phyloP scores from a whole-genome alignment of 176 grass and related monocot genomes.

The Oropetium thomaeum region DNA sequence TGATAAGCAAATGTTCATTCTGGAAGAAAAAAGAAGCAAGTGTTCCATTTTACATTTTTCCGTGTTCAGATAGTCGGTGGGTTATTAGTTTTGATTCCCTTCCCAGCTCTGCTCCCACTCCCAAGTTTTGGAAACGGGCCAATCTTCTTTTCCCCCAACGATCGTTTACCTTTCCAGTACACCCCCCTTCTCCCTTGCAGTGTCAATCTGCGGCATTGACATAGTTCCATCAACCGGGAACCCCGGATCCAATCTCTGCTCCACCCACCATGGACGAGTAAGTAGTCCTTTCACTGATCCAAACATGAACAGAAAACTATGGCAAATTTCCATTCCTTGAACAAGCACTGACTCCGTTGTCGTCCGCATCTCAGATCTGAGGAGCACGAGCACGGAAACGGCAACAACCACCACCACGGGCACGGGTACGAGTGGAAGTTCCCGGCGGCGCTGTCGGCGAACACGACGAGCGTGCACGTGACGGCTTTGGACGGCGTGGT shows the following conservation, averaged over 20 bases:
- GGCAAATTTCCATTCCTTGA: not conserved
- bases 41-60: too few species aligned
- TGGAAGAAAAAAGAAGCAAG: too few species aligned
- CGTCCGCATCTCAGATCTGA: conserved; percentile 34
- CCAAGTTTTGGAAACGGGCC: too few species aligned
- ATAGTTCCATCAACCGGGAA: not conserved
- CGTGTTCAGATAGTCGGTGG: too few species aligned
- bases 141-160: not conserved
- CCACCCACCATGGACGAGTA: conserved; percentile 49
- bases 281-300: conserved; percentile 18
- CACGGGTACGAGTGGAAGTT: conserved; percentile 49
- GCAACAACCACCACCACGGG: not conserved
- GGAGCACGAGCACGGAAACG: conserved; percentile 28
- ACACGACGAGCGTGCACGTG: conserved; percentile 90
- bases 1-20: too few species aligned
- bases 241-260: not conserved
- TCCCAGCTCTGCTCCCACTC: too few species aligned
- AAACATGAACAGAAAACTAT: not conserved
- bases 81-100: too few species aligned
- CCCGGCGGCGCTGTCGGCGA: conserved; percentile 38
- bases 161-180: too few species aligned
- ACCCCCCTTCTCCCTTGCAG: not conserved
- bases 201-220: not conserved
- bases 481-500: conserved; percentile 93
- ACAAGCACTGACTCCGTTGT: not conserved